These are phyloP conservation scores for Vitis hybrid DNA, from an alignment of 177 flowering plant genomes.

Conservation along the genomic window DNA sequence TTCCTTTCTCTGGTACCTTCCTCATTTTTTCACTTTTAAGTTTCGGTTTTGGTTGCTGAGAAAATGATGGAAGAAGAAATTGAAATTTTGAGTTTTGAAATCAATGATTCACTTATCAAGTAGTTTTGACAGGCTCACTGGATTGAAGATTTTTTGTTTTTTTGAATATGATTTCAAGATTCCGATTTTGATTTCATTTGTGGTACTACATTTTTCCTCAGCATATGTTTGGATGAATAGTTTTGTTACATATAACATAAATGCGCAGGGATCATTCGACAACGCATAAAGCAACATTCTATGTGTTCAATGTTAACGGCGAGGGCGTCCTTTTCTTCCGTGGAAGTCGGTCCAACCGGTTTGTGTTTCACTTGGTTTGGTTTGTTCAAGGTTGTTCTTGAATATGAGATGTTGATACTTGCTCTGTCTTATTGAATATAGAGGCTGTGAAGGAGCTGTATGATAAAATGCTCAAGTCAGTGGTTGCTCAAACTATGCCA, in stretches of 20 bases:
- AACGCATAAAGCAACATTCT: neutral
- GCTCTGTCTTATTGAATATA: constrained; percentile 28
- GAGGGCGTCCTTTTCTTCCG: constrained; percentile 19
- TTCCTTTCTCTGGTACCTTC: constrained; percentile 20
- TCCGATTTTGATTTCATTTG: neutral
- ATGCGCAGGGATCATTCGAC: constrained; percentile 8
- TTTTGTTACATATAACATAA: neutral
- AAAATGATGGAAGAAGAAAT: neutral
- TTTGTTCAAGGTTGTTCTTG: neutral
- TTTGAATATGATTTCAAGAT: neutral
- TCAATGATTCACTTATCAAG: no score
- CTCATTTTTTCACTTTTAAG: neutral
- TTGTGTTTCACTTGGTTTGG: constrained; percentile 1
- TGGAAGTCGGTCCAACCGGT: constrained; percentile 31
- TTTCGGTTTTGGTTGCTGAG: constrained; percentile 1
- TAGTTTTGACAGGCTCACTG: no score
- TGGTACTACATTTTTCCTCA: neutral
- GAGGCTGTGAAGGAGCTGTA: constrained; percentile 65
- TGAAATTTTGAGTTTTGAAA: neutral
- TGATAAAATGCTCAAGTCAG: constrained; percentile 61
- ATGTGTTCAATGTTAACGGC: constrained; percentile 7
- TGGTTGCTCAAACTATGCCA: constrained; percentile 56
- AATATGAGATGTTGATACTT: neutral
- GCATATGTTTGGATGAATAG: no score
- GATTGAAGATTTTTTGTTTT: neutral